Conservation (phyloP, 495 filamentous ascomycete genomes). For the Chlorociboria aeruginascens region DNA sequence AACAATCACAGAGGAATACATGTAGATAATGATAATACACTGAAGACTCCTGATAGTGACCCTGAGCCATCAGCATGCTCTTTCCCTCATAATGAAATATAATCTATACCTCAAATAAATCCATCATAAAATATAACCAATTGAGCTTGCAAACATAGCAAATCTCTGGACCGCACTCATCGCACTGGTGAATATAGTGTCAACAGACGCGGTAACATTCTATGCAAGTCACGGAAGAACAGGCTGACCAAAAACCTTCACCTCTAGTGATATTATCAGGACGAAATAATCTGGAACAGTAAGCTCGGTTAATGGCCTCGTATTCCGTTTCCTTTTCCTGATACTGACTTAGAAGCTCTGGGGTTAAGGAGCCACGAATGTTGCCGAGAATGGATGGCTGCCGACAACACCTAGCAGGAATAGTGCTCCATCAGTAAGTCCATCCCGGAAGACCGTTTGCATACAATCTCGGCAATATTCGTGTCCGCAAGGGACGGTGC, state of each 20-base stretch:
- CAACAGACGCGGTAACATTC: too few species aligned
- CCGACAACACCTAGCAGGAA: constrained; percentile 1
- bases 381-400: neutral
- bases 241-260: constrained; percentile 22
- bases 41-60: too few species aligned
- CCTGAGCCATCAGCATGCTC: too few species aligned
- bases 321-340: constrained; percentile 10
- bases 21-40: too few species aligned
- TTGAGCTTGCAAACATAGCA: too few species aligned
- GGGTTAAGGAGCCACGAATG: neutral
- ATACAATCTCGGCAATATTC: constrained; percentile 1
- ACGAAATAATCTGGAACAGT: constrained; percentile 14
- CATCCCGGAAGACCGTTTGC: neutral
- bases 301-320: constrained; percentile 5
- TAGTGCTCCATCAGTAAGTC: neutral
- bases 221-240: constrained; percentile 24
- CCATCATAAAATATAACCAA: too few species aligned
- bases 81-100: too few species aligned
- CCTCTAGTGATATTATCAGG: neutral
- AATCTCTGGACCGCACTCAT: too few species aligned
- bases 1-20: too few species aligned
- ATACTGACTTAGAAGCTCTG: constrained; percentile 1
- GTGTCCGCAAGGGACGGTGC: neutral
- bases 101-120: too few species aligned
- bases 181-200: too few species aligned